Evolutionary conservation across 805 yeast genomes (phyloP).

Genomic region (Saccharomycopsis lassenensis): DNA sequence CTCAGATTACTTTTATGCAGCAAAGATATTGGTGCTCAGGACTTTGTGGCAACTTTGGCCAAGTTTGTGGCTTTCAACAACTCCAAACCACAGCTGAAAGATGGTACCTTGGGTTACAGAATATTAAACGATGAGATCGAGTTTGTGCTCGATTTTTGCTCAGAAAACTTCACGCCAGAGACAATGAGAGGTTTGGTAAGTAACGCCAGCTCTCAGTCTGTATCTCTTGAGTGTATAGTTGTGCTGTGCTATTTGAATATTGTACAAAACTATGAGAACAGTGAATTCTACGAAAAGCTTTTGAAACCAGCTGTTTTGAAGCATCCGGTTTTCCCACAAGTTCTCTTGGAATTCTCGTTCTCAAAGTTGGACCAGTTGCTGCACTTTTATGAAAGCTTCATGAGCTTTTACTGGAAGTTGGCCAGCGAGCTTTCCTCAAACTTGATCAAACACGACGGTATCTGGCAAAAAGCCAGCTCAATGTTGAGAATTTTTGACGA

Average conservation of each 20-base stretch:
- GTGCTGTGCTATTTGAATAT: too few relatives aligned
- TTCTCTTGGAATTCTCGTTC: conserved; percentile 10
- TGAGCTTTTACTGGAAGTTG: conserved; percentile 8
- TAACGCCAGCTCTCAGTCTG: too few relatives aligned
- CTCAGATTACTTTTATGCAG: conserved; percentile 36
- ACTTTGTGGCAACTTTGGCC: conserved; percentile 26
- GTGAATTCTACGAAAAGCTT: not conserved
- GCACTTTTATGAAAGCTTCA: not conserved
- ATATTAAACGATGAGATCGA: conserved; percentile 29
- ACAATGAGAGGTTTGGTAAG: too few relatives aligned
- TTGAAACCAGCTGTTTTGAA: conserved; percentile 4
- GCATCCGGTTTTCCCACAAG: conserved; percentile 4
- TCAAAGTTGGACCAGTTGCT: conserved; percentile 1
- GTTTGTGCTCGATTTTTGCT: conserved; percentile 26
- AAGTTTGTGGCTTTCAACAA: conserved; percentile 27
- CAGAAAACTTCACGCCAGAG: too few relatives aligned
- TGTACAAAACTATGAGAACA: not conserved
- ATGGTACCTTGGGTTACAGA: conserved; percentile 25
- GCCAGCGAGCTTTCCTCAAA: conserved; percentile 10
- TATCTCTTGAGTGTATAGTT: too few relatives aligned
- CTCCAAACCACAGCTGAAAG: conserved; percentile 4
- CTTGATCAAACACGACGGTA: conserved; percentile 9
- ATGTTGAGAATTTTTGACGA: conserved; percentile 2
- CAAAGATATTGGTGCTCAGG: too few relatives aligned
- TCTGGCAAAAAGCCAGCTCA: conserved; percentile 10